Conservation (phyloP, 116 monocot genomes). For the Dioscorea cayenensis region DNA sequence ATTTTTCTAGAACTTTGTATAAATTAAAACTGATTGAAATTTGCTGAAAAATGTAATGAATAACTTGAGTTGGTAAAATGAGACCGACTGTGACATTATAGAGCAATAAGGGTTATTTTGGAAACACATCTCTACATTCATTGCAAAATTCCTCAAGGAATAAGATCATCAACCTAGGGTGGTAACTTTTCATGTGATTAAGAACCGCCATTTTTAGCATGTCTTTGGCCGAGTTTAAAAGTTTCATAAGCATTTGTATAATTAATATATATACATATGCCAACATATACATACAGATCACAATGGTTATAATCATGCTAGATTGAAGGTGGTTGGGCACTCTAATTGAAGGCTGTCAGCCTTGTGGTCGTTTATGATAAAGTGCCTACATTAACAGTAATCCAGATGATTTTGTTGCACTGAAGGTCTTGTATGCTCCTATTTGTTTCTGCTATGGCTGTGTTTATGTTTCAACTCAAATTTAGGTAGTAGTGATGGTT, state of each 20-base stretch:
- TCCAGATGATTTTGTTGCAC: constrained; percentile 67
- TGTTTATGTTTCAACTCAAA: background rate
- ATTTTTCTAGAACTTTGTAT: no score
- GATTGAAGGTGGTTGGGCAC: constrained; percentile 60
- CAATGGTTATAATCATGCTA: background rate
- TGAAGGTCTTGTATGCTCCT: constrained; percentile 42
- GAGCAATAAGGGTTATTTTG: no score
- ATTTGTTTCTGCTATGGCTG: background rate
- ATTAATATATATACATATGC: no score
- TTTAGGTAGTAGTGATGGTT: background rate
- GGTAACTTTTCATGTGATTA: background rate
- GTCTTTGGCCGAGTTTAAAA: no score
- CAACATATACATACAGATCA: no score
- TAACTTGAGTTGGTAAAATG: no score
- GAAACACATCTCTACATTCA: no score
- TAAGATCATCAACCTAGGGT: background rate
- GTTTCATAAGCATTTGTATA: no score
- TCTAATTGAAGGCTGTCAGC: constrained; percentile 85
- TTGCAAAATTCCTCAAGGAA: no score
- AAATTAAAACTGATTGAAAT: no score
- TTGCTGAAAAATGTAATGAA: no score
- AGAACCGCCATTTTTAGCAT: background rate
- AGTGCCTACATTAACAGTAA: constrained; percentile 67
- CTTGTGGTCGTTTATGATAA: constrained; percentile 65
- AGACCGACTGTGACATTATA: no score